Base-by-base conservation (phyloP, 164 flowering plant genomes). In the Stephania cephalantha region DNA sequence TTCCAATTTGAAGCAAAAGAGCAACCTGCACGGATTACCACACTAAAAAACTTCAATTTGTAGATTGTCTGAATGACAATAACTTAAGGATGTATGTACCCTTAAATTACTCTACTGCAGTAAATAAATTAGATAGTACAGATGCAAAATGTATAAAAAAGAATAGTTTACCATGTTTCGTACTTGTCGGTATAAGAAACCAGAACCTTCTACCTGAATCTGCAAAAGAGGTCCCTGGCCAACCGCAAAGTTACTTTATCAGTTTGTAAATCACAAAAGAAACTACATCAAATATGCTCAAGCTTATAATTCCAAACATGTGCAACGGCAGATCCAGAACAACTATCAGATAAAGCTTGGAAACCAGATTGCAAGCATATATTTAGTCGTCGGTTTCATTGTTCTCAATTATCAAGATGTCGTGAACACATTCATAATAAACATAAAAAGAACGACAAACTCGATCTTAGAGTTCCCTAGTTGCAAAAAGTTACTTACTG, bases 141-240 rank as follows among this genome's bases (percentile, higher is more conserved):
- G 7, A 48, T 30, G 68, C 9, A 29, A 73, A 55, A 46, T 12
- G 31, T 44, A 12, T 29, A 31, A 15, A 55, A 63, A 29, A 61
- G 42, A 35, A 61, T 64, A 71, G 15, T 46, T 74, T 85, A 94
- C 97, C 97, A 91, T 95, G 84, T 93, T 95, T n/a, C 97, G 84
- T 65, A 95, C 99, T 90, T 95, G 96, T 85, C 93, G 80, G 77
- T 93, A 90, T 64, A 95, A 70, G 82, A 93, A 95, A 61, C 97
- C 97, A 3, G 94, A 85, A 68, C 97, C 97, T 88, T 95, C 99
- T 76, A 95, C 94, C 84, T 95, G 96, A 46, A 95, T 87, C 81
- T 89, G 92, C 81, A 95, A 78, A 76, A 95, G 88, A 79, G 90
- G 78, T 79, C 94, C 99, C 97, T 90, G 75, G 52, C 74, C 68